Conservation (phyloP, 257 asterid species). For the Solanum habrochaites region DNA sequence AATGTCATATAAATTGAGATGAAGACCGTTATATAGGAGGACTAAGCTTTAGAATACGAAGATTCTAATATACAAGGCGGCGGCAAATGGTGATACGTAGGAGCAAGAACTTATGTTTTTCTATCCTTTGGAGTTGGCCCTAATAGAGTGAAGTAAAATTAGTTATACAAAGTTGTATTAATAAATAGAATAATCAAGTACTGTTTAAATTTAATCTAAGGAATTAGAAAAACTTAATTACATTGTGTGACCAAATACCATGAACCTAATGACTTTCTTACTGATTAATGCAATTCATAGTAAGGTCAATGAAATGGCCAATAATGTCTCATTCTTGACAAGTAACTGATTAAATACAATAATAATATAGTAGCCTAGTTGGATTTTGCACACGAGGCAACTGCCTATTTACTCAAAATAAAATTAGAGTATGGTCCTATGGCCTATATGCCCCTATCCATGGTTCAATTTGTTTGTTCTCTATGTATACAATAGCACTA, state of each 20-base stretch:
- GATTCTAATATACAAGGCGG: neutral
- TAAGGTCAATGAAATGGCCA: neutral
- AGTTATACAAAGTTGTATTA: neutral
- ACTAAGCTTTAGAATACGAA: neutral
- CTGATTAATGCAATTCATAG: neutral
- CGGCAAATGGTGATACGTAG: neutral
- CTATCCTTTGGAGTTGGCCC: neutral
- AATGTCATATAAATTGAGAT: no score
- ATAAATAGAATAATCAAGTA: neutral
- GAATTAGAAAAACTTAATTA: neutral
- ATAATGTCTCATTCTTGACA: neutral
- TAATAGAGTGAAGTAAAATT: neutral
- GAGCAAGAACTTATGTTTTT: neutral
- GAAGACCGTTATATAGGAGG: no score
- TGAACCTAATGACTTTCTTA: neutral
- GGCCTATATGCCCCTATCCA: neutral
- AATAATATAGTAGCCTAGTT: neutral
- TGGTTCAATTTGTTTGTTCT: neutral
- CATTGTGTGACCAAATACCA: neutral
- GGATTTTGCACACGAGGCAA: slow-evolving; percentile 3
- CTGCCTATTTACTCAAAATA: neutral
- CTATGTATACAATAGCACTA: neutral
- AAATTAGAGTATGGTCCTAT: neutral
- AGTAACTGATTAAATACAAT: slow-evolving; percentile 7
- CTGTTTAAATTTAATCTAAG: neutral